Base-by-base conservation (phyloP, 2,329 filamentous ascomycete genomes). In the Berkeleyomyces rouxiae region DNA sequence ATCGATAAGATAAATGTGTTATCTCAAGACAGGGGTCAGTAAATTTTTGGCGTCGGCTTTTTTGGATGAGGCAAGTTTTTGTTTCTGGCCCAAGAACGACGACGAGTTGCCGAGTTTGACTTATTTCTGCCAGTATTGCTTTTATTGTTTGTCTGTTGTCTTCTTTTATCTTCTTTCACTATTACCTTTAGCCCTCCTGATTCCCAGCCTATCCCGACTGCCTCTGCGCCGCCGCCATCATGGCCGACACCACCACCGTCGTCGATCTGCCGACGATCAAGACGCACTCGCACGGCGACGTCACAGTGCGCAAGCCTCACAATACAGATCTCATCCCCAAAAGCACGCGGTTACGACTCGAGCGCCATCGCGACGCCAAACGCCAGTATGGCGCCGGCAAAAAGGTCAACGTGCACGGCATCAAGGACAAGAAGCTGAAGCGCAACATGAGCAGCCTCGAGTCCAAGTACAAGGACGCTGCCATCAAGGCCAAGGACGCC, bases 341-440 rank as follows among this genome's bases (percentile, higher is more conserved):
- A 66, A 70, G 75, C 63, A 80, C 82, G 69, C 74, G 75, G 64
- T 74, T 79, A 67, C 78, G 76, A 69, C 72, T 75, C 61, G 78
- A 77, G 64, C 79, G 80, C 49, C 71, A 79, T 65, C 78, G 78
- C 69, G 78, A 84, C 68, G 88, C 88, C 61, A 81, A 90, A 68
- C 81, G 83, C 69, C 80, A 80, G 62, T 99, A 99, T 74, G 93
- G 93, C 42, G 85, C 93, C 68, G 93, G 93, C 59, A 82, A 82
- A 67, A 82, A 82, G 66, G 86, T 95, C 68, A 80, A 86, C 64
- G 79, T 85, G 55, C 86, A 86, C 70, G 78, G 77, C 7, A 83
- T 96, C 69, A 87, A 85, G 69, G 90, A 97, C 78, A 95, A 88
- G 79, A 99, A 97, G 73, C 75, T 97, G 66, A 86, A 90, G 58